A percentile compares a stretch with the other conserved stretches of the same genome.
These are phyloP conservation scores for Phytopythium helicoides DNA, from an alignment of 352 stramenopile species.

Conservation along the genomic window DNA sequence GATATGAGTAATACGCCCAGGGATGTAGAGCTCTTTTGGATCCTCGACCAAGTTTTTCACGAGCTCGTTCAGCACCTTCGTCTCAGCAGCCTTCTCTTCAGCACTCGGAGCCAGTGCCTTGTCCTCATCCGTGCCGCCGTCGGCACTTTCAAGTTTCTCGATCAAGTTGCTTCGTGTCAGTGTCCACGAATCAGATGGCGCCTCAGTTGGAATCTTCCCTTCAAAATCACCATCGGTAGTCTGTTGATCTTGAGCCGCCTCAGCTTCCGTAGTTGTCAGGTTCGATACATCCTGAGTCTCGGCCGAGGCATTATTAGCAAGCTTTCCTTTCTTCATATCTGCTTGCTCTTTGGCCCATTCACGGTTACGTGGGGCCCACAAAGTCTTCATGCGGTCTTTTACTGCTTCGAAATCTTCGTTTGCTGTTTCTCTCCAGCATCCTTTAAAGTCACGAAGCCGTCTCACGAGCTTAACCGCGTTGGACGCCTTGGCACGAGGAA, in stretches of 20 bases:
- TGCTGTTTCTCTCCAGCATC: conserved; percentile 74
- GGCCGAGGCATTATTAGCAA: conserved; percentile 12
- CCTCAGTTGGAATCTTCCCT: conserved; percentile 17
- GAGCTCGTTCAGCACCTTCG: conserved; percentile 52
- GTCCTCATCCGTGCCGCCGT: conserved; percentile 30
- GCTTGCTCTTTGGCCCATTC: conserved; percentile 77
- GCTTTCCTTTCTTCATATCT: conserved; percentile 46
- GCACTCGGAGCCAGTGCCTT: conserved; percentile 27
- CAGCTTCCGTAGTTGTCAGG: neutral
- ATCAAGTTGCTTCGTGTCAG: conserved; percentile 77
- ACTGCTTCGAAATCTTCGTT: conserved; percentile 80
- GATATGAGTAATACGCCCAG: conserved; percentile 69
- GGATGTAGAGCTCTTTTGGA: conserved; percentile 77
- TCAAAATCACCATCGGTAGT: conserved; percentile 12
- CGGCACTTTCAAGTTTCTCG: conserved; percentile 59
- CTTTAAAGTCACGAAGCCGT: conserved; percentile 80
- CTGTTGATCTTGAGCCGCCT: neutral
- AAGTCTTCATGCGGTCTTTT: conserved; percentile 76
- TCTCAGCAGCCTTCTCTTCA: conserved; percentile 41
- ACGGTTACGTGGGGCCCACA: conserved; percentile 79
- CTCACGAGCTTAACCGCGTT: conserved; percentile 79
- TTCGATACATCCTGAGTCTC: neutral
- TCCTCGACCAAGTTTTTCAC: conserved; percentile 51
- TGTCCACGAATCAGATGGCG: conserved; percentile 52
- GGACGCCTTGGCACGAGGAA: conserved; percentile 77